Base-by-base conservation (phyloP, 768 basidiomycete genomes). In the Pisolithus sp. region DNA sequence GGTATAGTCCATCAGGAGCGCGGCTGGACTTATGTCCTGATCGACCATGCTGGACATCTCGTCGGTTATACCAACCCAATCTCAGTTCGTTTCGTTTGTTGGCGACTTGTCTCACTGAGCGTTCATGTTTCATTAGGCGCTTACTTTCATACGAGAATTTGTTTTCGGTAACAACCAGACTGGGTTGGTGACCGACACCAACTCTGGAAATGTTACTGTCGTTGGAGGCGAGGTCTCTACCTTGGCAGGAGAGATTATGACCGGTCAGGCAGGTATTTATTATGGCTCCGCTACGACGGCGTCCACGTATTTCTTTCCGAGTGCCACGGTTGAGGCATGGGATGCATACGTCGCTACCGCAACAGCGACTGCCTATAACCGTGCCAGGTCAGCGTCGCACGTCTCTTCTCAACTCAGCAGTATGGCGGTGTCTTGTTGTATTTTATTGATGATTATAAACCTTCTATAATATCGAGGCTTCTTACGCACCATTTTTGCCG, bases 1-100 rank as follows among this genome's bases (percentile, higher is more conserved):
- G 87, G 86, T 0, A 81, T 86, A 30, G 74, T 88, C 17, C 85
- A 86, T 59, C 85, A 86, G 64, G 87, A 89, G 65, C 78, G 87
- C 38, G 78, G 77, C 31, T 84, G 76, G 65, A 73, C 70, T 9
- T 78, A 76, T 51, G 65, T 59, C 2, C 62, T 78, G 39, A 62
- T 68, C 26, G 57, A 58, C 26, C 61, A 63, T 49, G 73, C 73
- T 2, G 74, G 76, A 1, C 75, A 75, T 46, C 68, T 73, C 20
- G 54, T 75, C n/a, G 63, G 69, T 2, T 47, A 68, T n/a, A 58
- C 53, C 38, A 65, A 69, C 46, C 76, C 76, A 4, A 31, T 56
- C 43, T 65, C 71, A 8, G 85, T 86, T 73, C 73, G 63, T 75
- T 37, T 51, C 2, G 53, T 59, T 50, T 9, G 5, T 40, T 12